Percentiles rank a stretch among this genome's conserved stretches.
phyloP scores from a whole-genome alignment of 805 yeast species.

The Teunomyces tritomae region DNA sequence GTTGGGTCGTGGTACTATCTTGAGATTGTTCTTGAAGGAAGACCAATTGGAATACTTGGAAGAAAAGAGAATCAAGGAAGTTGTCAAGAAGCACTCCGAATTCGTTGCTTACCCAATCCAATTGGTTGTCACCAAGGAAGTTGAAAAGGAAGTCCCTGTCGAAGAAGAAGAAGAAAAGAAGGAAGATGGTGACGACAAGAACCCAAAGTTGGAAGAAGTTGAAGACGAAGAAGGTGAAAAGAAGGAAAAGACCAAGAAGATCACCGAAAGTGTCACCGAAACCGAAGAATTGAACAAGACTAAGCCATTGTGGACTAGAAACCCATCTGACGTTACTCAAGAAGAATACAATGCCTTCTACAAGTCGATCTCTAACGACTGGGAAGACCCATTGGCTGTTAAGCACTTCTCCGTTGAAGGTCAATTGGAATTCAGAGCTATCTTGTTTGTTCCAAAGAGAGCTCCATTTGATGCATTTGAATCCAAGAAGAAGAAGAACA shows the following conservation, averaged over 20 bases:
- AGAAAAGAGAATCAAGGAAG: slow-evolving; percentile 99
- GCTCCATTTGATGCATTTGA: slow-evolving; percentile 99
- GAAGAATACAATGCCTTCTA: slow-evolving; percentile 99
- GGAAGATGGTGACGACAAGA: slow-evolving; percentile 53
- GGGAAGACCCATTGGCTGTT: slow-evolving; percentile 99
- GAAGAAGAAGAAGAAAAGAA: slow-evolving; percentile 59
- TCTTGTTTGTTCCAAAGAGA: slow-evolving; percentile 95
- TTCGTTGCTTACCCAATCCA: slow-evolving; percentile 99
- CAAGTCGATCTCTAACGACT: slow-evolving; percentile 98
- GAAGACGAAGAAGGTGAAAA: slow-evolving; percentile 62
- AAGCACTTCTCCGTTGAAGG: slow-evolving; percentile 99
- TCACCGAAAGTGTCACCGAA: slow-evolving; percentile 92
- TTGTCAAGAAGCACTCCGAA: slow-evolving; percentile 98
- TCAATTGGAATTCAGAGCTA: slow-evolving; percentile 98
- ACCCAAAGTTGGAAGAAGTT: slow-evolving; percentile 74
- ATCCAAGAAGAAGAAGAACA: slow-evolving; percentile 97
- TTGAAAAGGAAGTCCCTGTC: slow-evolving; percentile 93
- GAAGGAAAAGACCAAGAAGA: slow-evolving; percentile 77
- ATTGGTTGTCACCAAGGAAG: slow-evolving; percentile 96
- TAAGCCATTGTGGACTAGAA: slow-evolving; percentile 99
- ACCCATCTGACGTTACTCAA: slow-evolving; percentile 94
- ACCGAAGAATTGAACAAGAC: slow-evolving; percentile 98
- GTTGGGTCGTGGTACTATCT: slow-evolving; percentile 90
- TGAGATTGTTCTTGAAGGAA: slow-evolving; percentile 96
- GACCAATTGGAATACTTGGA: slow-evolving; percentile 98